Evolutionary conservation across 345 rosid species (phyloP), one percentile per base, ranked within the genome.

Genomic region (Eutrema japonicum): DNA sequence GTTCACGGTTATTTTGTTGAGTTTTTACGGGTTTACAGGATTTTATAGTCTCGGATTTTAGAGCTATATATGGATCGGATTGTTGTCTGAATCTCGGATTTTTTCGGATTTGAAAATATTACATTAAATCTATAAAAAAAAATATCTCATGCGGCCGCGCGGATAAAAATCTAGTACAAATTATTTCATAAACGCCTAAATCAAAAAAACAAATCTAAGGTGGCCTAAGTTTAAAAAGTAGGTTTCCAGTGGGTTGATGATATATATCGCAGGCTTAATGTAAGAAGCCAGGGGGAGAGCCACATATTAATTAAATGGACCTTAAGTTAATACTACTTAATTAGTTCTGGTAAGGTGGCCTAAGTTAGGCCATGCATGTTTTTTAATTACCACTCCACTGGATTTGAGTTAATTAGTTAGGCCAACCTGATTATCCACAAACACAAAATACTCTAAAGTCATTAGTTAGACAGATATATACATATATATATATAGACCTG

Each of bases 291-390:
- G 48, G 47, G 30, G 73, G 48, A 36, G 46, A 65, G 65, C 62
- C 65, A 45, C 37, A 69, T 16, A 29, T 53, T 53, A 30, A 53
- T 53, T 30, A 7, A 30, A 12, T 18, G 58, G 58, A 6, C 18
- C 37, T 37, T 41, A 10, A 67, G 10, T 42, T 52, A 53, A 46
- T 45, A 26, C 48, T 26, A 59, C 10, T n/a, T 26, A 64, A 58
- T 68, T 60, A 60, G 63, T 60, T 75, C 51, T 14, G 43, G 68
- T 68, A 75, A 52, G 70, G 75, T 69, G 59, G 70, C 79, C 75
- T 61, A 76, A 76, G 55, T 69, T 69, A 68, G 75, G 74, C 75
- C 79, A 76, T 67, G 70, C 79, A 76, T 67, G 65, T 29, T 74
- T 47, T 66, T 66, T 38, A 56, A 66, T 50, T 49, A 66, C 54